Evolutionary conservation across 2,329 filamentous ascomycete species (phyloP), one percentile per base, ranked within the genome.

Genomic region (Botrytis medusae): DNA sequence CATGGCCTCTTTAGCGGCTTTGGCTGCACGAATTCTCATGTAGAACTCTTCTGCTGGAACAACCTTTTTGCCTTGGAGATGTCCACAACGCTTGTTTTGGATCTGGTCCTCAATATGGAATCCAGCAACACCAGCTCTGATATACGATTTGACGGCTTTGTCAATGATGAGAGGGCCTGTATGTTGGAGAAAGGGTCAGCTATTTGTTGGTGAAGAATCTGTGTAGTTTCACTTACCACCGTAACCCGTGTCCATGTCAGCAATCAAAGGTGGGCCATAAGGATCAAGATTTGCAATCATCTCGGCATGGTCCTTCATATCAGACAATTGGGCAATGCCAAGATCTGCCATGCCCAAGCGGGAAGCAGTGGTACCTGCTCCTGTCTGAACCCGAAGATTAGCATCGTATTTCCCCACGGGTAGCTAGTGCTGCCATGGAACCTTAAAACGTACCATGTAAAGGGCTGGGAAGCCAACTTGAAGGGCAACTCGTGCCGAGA

Each of bases 81-180:
- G 90, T 0, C 90, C 90, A 79, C 90, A 92, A n/a, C 89, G 86
- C 82, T 92, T 92, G 71, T 86, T 87, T 65, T 86, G 82, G 44
- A 91, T 84, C 81, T 91, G 89, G 79, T 90, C 88, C 79, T 91
- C 89, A 74, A 91, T 85, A 77, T 91, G 88, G 29, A 90, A 81
- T 0, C 83, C 89, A 0, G 89, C 88, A 8, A 91, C 85, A n/a
- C 88, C 88, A 5, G 85, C 83, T 32, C 84, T 82, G 70, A 84
- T 84, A 80, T 90, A 90, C 62, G 84, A 81, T n/a, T 83, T 80
- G 12, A 88, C 84, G 4, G 87, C 87, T 40, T 87, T 84, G 1
- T 85, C 84, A 60, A 90, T 84, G 82, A 85, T 86, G 34, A 76
- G 73, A 29, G 74, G 74, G 14, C 70, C 70, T 72, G 16, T 25